A percentile compares a stretch with the other conserved stretches of the same genome.
phyloP scores from a whole-genome alignment of 805 yeast genomes.

The Sugiyamaella valdiviana region DNA sequence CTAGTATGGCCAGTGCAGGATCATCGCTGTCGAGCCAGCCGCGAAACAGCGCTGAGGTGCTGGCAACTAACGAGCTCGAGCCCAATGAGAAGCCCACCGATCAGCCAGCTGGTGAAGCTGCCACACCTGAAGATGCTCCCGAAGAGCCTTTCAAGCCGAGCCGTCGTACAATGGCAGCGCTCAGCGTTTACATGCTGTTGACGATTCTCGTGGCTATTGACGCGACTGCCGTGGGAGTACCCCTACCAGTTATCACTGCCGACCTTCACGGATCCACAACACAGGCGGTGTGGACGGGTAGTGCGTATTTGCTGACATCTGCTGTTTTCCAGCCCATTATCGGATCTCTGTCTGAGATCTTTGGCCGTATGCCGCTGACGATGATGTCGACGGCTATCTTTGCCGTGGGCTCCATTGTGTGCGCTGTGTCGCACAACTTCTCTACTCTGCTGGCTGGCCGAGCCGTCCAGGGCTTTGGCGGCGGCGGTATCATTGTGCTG shows the following conservation, averaged over 20 bases:
- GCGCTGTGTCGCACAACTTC: slow-evolving; percentile 51
- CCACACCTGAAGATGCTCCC: neutral
- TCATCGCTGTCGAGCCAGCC: no score
- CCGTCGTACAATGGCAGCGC: slow-evolving; percentile 1
- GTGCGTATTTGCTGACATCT: slow-evolving; percentile 24
- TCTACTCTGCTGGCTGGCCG: slow-evolving; percentile 61
- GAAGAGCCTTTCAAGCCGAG: slow-evolving; percentile 6
- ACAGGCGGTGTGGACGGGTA: slow-evolving; percentile 29
- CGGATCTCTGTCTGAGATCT: slow-evolving; percentile 18
- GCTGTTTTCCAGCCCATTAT: slow-evolving; percentile 17
- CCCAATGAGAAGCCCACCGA: neutral
- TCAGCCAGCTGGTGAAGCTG: neutral
- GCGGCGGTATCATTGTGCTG: slow-evolving; percentile 47
- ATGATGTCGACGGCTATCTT: slow-evolving; percentile 47
- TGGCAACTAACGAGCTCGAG: neutral
- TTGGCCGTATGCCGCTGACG: slow-evolving; percentile 43
- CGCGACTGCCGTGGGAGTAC: slow-evolving; percentile 16
- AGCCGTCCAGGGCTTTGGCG: slow-evolving; percentile 51
- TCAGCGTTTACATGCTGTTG: slow-evolving; percentile 12
- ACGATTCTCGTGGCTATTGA: slow-evolving; percentile 16
- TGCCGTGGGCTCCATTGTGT: slow-evolving; percentile 55
- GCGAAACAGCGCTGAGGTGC: no score
- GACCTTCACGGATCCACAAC: slow-evolving; percentile 24
- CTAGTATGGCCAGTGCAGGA: no score
- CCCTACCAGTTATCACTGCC: slow-evolving; percentile 13